Evolutionary conservation across 495 filamentous ascomycete species (phyloP), one percentile per base, ranked within the genome.

Genomic region (Paragyromitra xinjiangensis): DNA sequence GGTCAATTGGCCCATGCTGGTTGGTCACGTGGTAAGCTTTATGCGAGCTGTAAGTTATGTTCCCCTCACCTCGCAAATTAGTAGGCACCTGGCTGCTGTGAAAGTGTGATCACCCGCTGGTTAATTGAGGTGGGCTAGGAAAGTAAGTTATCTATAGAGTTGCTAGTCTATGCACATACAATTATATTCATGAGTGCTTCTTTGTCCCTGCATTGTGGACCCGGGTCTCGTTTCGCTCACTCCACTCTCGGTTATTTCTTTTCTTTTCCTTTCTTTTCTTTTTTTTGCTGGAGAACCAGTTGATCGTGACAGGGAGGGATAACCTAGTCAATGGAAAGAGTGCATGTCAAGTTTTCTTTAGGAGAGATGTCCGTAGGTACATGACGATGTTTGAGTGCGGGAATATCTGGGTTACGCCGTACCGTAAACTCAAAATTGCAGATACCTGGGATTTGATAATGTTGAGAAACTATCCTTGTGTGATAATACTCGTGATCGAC

Each of bases 401-500:
- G 59, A 44, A 56, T 34, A 48, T 26, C 26, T 39, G 40, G 45
- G 71, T 51, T 69, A 37, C 26, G 12, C 39, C 14, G 64, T 61
- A 69, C 64, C 40, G 29, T 34, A 66, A 73, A 73, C 61, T 61
- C 74, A 73, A 77, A 77, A 77, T 66, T 37, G 9, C 42, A 64
- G 39, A 66, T 65, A 50, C 11, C 39, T 66, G 37, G 22, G 16
- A 67, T 59, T 45, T 48, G 50, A 59, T 14, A 66, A 34, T 45
- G 39, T 34, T 73, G 45, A 64, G 14, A 66, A 73, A 66, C 48
- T 19, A 73, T 56, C 61, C 45, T 40, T 40, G 37, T 56, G 37
- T 26, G 53, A 61, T 51, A 74, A 68, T 53, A 68, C 64, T 26
- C 68, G 44, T 70, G 72, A 70, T 75, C 42, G 64, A 53, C 64